A percentile compares a stretch with the other conserved stretches of the same genome.
Evolutionary conservation across 208 protist species (phyloP).

Genomic region (Tritrichomonas foetus): DNA sequence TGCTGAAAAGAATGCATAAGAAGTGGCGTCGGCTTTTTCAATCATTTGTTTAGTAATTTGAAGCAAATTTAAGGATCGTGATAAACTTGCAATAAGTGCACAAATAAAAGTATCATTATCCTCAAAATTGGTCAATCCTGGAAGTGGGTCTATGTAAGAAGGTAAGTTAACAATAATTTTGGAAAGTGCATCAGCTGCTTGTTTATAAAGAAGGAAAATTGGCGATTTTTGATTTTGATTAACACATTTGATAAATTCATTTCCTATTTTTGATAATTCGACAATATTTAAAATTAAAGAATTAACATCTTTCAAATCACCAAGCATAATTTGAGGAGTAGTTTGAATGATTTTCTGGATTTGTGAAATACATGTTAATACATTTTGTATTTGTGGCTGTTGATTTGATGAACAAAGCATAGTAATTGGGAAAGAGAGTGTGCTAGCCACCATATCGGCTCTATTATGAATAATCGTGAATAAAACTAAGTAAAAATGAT

Average conservation of each 20-base stretch:
- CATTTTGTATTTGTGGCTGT: neutral
- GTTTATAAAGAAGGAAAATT: neutral
- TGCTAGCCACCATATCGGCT: neutral
- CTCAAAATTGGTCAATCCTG: neutral
- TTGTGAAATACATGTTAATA: neutral
- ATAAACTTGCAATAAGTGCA: neutral
- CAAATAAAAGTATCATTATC: neutral
- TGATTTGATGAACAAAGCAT: neutral
- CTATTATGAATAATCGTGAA: neutral
- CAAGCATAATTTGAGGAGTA: neutral
- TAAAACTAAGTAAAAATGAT: neutral
- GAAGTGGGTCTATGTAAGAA: neutral
- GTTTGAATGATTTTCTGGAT: neutral
- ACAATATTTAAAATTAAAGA: neutral
- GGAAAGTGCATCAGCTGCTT: neutral
- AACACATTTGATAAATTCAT: neutral
- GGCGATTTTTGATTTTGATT: neutral
- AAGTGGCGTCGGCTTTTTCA: neutral
- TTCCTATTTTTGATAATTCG: neutral
- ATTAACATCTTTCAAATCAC: neutral
- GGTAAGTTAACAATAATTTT: neutral
- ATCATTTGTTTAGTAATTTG: neutral
- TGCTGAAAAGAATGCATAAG: neutral
- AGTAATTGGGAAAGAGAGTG: neutral
- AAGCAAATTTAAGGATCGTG: neutral